Evolutionary conservation across 768 basidiomycete species (phyloP).

Genomic region (Imleria badia): DNA sequence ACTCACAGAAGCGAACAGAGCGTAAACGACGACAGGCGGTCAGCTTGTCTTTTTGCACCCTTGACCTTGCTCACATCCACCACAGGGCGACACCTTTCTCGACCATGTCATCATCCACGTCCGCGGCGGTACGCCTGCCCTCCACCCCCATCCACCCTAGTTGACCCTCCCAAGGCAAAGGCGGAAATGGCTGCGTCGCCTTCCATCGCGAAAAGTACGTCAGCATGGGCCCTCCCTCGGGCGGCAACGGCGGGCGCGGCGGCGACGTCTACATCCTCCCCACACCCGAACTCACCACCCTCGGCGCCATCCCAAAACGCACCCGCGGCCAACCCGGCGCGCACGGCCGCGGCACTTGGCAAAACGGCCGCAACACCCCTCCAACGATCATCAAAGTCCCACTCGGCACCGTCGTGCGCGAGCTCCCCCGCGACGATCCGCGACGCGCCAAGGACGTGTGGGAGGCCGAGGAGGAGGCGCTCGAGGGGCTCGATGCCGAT

Average conservation of each 20-base stretch:
- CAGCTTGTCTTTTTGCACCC: slow-evolving; percentile 19
- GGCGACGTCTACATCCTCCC: slow-evolving; percentile 86
- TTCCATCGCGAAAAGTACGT: slow-evolving; percentile 90
- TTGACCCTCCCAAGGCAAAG: slow-evolving; percentile 54
- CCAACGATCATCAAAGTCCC: slow-evolving; percentile 83
- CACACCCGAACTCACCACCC: slow-evolving; percentile 71
- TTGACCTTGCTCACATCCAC: not conserved
- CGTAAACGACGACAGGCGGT: slow-evolving; percentile 77
- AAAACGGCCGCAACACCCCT: slow-evolving; percentile 72
- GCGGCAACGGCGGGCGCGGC: slow-evolving; percentile 89
- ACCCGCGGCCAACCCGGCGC: slow-evolving; percentile 65
- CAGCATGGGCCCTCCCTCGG: slow-evolving; percentile 85
- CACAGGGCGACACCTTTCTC: slow-evolving; percentile 73
- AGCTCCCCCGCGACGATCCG: slow-evolving; percentile 66
- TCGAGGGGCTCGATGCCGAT: slow-evolving; percentile 45
- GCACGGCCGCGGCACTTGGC: slow-evolving; percentile 83
- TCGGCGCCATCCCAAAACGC: slow-evolving; percentile 69
- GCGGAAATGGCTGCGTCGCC: slow-evolving; percentile 89
- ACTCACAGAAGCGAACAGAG: slow-evolving; percentile 41
- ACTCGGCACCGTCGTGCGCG: slow-evolving; percentile 83
- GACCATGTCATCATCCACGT: slow-evolving; percentile 82
- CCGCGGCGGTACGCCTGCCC: slow-evolving; percentile 56
- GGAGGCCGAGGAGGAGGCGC: slow-evolving; percentile 66
- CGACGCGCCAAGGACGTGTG: slow-evolving; percentile 65
- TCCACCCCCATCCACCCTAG: not conserved